Percentiles rank a stretch among this genome's conserved stretches.
phyloP scores from a whole-genome alignment of 177 flowering plant species.

The Vitis hybrid region DNA sequence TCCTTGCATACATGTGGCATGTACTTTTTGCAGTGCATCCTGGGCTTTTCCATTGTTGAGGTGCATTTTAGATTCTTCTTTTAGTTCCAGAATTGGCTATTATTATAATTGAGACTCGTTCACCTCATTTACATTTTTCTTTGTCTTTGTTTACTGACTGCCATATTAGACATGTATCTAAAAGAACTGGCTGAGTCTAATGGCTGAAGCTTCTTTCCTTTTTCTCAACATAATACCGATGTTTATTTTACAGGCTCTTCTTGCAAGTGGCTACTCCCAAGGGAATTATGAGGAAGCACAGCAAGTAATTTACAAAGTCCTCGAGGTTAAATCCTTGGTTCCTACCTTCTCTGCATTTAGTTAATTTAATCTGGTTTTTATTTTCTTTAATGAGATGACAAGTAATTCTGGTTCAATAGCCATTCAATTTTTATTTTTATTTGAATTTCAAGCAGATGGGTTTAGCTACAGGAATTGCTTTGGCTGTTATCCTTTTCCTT shows the following conservation, averaged over 20 bases:
- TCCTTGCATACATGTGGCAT: too few species aligned
- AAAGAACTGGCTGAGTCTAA: background rate
- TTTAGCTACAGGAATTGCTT: constrained; percentile 51
- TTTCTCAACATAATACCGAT: background rate
- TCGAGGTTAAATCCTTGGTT: constrained; percentile 48
- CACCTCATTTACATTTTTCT: too few species aligned
- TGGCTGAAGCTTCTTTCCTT: background rate
- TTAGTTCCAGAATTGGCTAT: too few species aligned
- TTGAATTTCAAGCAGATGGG: constrained; percentile 60
- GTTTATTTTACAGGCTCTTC: constrained; percentile 70
- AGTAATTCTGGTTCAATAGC: background rate
- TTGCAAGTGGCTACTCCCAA: constrained; percentile 67
- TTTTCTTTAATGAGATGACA: background rate
- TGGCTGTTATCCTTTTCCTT: constrained; percentile 61
- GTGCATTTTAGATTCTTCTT: too few species aligned
- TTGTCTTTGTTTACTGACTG: too few species aligned
- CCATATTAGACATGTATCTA: background rate
- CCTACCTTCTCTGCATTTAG: background rate
- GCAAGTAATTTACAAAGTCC: constrained; percentile 52
- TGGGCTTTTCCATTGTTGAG: too few species aligned
- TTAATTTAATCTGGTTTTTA: background rate
- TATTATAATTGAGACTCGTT: too few species aligned
- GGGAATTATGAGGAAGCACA: constrained; percentile 70
- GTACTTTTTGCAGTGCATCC: too few species aligned
- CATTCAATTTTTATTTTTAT: background rate